Percentiles rank a stretch among this genome's conserved stretches.
Evolutionary conservation across 1,284 basidiomycete genomes (phyloP).

Genomic region (Microbotryum violaceum): DNA sequence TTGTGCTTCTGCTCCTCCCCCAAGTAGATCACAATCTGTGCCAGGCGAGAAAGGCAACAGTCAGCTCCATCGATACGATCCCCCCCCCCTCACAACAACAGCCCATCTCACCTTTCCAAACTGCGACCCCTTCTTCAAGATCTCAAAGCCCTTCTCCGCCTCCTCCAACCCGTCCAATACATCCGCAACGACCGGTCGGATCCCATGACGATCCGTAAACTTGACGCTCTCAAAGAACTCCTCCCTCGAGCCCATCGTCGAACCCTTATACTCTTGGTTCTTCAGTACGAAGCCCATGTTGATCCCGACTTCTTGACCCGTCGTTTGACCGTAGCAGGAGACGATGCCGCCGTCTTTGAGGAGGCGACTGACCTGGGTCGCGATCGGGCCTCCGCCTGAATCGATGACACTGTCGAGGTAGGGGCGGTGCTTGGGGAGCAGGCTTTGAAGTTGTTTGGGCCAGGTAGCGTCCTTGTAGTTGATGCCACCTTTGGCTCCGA

Average conservation of each 20-base stretch:
- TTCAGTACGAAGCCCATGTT: conserved; percentile 74
- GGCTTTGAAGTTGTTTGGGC: conserved; percentile 51
- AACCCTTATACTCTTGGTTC: conserved; percentile 61
- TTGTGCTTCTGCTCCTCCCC: too few species aligned
- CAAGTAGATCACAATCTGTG: too few species aligned
- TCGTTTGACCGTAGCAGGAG: conserved; percentile 53
- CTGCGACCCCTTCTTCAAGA: conserved; percentile 51
- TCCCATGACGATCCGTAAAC: conserved; percentile 60
- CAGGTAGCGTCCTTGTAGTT: conserved; percentile 63
- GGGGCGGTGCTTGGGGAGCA: conserved; percentile 47
- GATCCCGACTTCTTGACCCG: conserved; percentile 53
- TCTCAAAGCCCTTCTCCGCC: conserved; percentile 62
- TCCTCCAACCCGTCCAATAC: conserved; percentile 56
- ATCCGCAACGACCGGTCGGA: conserved; percentile 66
- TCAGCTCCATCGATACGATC: too few species aligned
- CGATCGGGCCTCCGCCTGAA: conserved; percentile 68
- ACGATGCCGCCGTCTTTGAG: conserved; percentile 58
- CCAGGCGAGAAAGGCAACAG: too few species aligned
- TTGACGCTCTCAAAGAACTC: conserved; percentile 64
- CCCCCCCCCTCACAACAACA: too few species aligned
- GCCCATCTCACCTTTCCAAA: conserved; percentile 58
- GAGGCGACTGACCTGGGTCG: conserved; percentile 51
- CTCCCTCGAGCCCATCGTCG: conserved; percentile 73
- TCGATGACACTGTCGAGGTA: conserved; percentile 68
- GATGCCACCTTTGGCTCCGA: conserved; percentile 72